These are phyloP conservation scores for Aspergillus coremiiformis DNA, from an alignment of 495 filamentous ascomycete species.

Conservation along the genomic window DNA sequence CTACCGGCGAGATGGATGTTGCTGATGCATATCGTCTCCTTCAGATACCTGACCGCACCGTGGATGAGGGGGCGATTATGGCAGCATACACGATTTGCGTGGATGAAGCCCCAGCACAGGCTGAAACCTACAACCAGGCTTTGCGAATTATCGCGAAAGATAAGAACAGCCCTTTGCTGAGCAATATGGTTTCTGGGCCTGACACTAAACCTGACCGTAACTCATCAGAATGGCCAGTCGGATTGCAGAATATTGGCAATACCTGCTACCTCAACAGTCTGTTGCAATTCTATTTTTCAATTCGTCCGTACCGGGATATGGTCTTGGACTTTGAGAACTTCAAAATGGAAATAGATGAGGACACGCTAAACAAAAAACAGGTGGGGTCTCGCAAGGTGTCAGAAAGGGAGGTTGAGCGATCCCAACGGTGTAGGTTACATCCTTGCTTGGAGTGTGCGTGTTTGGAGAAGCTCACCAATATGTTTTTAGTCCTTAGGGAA, in stretches of 20 bases:
- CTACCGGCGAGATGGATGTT: slow-evolving; percentile 49
- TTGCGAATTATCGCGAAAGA: slow-evolving; percentile 44
- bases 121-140: slow-evolving; percentile 42
- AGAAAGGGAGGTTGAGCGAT: slow-evolving; percentile 55
- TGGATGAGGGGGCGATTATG: slow-evolving; percentile 44
- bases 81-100: slow-evolving; percentile 44
- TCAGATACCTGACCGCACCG: slow-evolving; percentile 46
- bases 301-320: slow-evolving; percentile 74
- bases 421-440: slow-evolving; percentile 58
- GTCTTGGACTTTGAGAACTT: slow-evolving; percentile 64
- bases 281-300: slow-evolving; percentile 88
- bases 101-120: slow-evolving; percentile 42
- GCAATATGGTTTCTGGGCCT: slow-evolving; percentile 28
- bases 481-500: slow-evolving; percentile 55
- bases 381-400: slow-evolving; percentile 57
- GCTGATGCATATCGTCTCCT: slow-evolving; percentile 51
- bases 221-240: slow-evolving; percentile 59
- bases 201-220: slow-evolving; percentile 27
- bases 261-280: slow-evolving; percentile 98
- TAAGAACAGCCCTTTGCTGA: slow-evolving; percentile 38
- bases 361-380: slow-evolving; percentile 51
- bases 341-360: slow-evolving; percentile 56
- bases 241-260: slow-evolving; percentile 87
- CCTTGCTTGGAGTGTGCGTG: background rate
- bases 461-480: slow-evolving; percentile 1